These are phyloP conservation scores for Aspergillus sp. DNA, from an alignment of 2,329 filamentous ascomycete species.

Conservation along the genomic window DNA sequence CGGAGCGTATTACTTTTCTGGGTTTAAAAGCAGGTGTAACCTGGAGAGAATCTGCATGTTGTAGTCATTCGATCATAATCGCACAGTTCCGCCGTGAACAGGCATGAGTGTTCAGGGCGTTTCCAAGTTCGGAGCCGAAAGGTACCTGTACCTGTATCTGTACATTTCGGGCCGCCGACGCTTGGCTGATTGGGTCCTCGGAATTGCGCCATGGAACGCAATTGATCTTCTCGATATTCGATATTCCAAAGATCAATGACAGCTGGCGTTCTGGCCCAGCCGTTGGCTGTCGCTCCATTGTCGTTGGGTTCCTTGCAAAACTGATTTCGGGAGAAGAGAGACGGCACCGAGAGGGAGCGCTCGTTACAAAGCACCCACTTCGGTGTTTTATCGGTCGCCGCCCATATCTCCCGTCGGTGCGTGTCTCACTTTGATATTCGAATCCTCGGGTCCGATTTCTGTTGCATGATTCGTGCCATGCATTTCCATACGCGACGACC, in stretches of 20 bases:
- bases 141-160: neutral
- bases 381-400: neutral
- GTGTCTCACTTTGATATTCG: neutral
- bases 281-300: no score
- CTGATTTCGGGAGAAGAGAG: neutral
- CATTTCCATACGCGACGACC: no score
- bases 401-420: neutral
- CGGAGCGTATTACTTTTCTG: neutral
- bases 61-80: no score
- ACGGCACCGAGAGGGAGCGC: neutral
- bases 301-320: no score
- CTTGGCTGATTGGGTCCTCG: neutral
- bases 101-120: no score
- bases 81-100: no score
- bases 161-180: no score
- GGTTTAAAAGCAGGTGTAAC: neutral
- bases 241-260: neutral
- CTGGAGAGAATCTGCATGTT: neutral
- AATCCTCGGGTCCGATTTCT: neutral
- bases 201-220: neutral
- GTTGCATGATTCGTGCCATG: no score
- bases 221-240: neutral
- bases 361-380: neutral
- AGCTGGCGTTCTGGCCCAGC: no score
- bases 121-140: neutral